phyloP scores from a whole-genome alignment of 352 stramenopile species.

The Detonula confervacea region DNA sequence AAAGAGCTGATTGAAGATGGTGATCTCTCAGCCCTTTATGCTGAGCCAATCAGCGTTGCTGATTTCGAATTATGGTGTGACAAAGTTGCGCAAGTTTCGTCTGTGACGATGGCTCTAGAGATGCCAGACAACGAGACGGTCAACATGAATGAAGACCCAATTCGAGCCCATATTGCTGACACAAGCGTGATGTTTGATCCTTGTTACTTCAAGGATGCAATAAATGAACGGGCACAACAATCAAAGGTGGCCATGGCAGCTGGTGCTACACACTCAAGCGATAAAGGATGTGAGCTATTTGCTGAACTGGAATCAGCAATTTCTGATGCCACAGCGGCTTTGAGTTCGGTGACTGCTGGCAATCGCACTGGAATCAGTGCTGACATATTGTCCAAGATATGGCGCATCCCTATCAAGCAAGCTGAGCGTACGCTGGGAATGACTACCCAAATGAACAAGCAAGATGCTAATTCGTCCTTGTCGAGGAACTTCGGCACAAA shows the following conservation, averaged over 20 bases:
- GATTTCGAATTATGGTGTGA: too few species aligned
- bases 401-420: constrained; percentile 15
- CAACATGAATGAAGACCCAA: neutral
- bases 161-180: neutral
- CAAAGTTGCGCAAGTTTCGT: too few species aligned
- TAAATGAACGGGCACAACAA: too few species aligned
- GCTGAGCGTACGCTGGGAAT: neutral
- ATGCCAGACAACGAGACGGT: too few species aligned
- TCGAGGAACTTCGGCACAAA: constrained; percentile 44
- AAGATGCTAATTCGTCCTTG: neutral
- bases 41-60: too few species aligned
- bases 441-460: constrained; percentile 1
- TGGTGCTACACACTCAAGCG: neutral
- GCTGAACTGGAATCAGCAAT: neutral
- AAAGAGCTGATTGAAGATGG: neutral
- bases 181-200: too few species aligned
- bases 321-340: neutral
- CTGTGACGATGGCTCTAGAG: too few species aligned
- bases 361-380: constrained; percentile 13
- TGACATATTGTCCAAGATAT: constrained; percentile 41
- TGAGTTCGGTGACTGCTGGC: neutral
- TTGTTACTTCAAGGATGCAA: too few species aligned
- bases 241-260: neutral
- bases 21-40: too few species aligned
- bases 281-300: neutral